phyloP scores from a whole-genome alignment of 179 eudicot species.

The Silene noctiflora region DNA sequence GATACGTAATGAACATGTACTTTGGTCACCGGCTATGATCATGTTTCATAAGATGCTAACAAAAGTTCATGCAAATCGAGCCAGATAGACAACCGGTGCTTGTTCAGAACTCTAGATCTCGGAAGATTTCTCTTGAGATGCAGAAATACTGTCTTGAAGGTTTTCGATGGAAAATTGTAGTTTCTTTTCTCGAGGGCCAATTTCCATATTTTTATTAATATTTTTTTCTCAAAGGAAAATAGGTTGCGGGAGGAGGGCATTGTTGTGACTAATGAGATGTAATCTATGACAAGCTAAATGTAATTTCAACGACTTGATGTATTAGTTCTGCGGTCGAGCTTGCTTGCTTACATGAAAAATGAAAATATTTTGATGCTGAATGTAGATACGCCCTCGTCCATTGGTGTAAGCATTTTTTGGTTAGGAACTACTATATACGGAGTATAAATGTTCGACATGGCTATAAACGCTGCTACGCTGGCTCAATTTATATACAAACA shows the following conservation, averaged over 20 bases:
- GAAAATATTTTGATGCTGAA: not conserved
- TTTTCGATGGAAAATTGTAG: slow-evolving; percentile 16
- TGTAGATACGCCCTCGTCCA: not conserved
- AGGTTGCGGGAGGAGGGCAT: slow-evolving; percentile 26
- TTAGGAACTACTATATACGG: too few relatives aligned
- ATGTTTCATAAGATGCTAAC: slow-evolving; percentile 11
- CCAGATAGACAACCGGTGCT: not conserved
- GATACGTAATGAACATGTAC: slow-evolving; percentile 83
- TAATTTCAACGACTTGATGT: slow-evolving; percentile 19
- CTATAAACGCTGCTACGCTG: too few relatives aligned
- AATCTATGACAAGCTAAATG: slow-evolving; percentile 17
- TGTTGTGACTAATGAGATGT: slow-evolving; percentile 18
- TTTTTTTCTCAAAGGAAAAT: slow-evolving; percentile 15
- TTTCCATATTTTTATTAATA: slow-evolving; percentile 1
- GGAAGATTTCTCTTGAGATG: slow-evolving; percentile 16
- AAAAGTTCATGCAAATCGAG: slow-evolving; percentile 22
- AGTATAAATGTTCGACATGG: too few relatives aligned
- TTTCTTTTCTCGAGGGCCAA: slow-evolving; percentile 22
- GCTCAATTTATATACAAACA: too few relatives aligned
- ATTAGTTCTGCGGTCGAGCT: slow-evolving; percentile 7
- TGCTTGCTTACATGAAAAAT: not conserved
- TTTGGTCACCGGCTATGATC: slow-evolving; percentile 60
- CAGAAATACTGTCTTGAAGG: slow-evolving; percentile 8
- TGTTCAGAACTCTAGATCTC: not conserved
- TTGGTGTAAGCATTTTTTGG: too few relatives aligned